These are phyloP conservation scores for Primulina huaijiensis DNA, from an alignment of 257 asterid genomes.

Conservation along the genomic window DNA sequence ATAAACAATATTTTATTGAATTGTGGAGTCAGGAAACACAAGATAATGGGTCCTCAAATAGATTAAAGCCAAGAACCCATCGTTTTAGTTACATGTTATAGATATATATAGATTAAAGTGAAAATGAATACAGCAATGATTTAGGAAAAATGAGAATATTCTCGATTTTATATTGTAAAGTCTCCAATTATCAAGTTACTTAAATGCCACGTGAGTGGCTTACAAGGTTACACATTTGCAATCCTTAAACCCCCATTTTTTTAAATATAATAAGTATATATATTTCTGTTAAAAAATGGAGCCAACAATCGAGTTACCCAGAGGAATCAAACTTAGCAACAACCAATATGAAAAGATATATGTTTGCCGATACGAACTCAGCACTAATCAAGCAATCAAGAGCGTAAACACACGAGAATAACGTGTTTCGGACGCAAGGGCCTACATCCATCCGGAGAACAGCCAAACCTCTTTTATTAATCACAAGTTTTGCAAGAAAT, in stretches of 20 bases:
- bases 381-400: no score
- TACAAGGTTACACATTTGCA: constrained; percentile 26
- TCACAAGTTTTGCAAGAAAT: no score
- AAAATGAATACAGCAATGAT: constrained; percentile 27
- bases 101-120: neutral
- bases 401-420: no score
- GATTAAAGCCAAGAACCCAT: constrained; percentile 23
- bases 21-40: constrained; percentile 33
- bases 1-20: constrained; percentile 1
- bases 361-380: no score
- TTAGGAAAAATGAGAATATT: constrained; percentile 32
- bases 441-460: no score
- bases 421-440: no score
- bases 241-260: neutral
- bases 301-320: no score
- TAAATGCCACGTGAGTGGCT: constrained; percentile 44
- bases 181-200: constrained; percentile 20
- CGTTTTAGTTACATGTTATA: constrained; percentile 25
- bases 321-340: no score
- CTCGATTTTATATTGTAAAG: constrained; percentile 13
- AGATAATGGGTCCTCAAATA: constrained; percentile 43
- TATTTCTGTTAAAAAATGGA: no score
- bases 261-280: no score
- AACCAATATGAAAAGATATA: no score
- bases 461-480: no score